A percentile compares a stretch with the other conserved stretches of the same genome.
These are phyloP conservation scores for Nannochloropsis gaditana DNA, from an alignment of 108 stramenopile species.

Conservation along the genomic window DNA sequence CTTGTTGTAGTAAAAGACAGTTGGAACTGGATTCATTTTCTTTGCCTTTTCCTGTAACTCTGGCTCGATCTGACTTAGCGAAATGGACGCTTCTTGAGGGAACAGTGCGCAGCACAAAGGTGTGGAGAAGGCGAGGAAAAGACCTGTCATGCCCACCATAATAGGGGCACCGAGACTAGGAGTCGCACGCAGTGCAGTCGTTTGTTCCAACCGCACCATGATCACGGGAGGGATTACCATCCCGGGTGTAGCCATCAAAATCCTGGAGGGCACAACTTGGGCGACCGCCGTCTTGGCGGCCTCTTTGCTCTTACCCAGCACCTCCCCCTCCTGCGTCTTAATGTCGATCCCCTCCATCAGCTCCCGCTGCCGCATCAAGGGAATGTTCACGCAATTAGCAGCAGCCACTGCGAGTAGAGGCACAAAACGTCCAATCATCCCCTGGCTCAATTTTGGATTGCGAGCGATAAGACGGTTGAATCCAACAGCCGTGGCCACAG, in stretches of 20 bases:
- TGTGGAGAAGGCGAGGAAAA: slow-evolving; percentile 30
- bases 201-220: slow-evolving; percentile 44
- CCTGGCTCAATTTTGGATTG: slow-evolving; percentile 22
- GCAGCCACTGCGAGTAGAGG: slow-evolving; percentile 55
- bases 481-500: slow-evolving; percentile 40
- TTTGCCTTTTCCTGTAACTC: slow-evolving; percentile 28
- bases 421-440: slow-evolving; percentile 33
- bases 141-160: slow-evolving; percentile 26
- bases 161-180: slow-evolving; percentile 46
- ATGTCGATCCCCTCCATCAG: slow-evolving; percentile 51
- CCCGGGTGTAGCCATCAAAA: slow-evolving; percentile 55
- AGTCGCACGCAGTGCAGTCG: slow-evolving; percentile 18
- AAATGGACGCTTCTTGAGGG: slow-evolving; percentile 38
- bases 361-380: slow-evolving; percentile 57
- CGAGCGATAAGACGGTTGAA: slow-evolving; percentile 23
- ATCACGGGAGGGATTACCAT: slow-evolving; percentile 56
- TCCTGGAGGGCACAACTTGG: slow-evolving; percentile 53
- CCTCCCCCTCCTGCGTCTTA: slow-evolving; percentile 45
- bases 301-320: slow-evolving; percentile 46
- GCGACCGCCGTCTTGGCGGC: slow-evolving; percentile 42
- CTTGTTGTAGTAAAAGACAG: slow-evolving; percentile 26
- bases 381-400: slow-evolving; percentile 55
- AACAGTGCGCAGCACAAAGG: slow-evolving; percentile 47
- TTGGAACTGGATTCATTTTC: not conserved
- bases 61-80: slow-evolving; percentile 29